Conservation (phyloP, 2,329 filamentous ascomycete species). For the Talaromyces sp. region DNA sequence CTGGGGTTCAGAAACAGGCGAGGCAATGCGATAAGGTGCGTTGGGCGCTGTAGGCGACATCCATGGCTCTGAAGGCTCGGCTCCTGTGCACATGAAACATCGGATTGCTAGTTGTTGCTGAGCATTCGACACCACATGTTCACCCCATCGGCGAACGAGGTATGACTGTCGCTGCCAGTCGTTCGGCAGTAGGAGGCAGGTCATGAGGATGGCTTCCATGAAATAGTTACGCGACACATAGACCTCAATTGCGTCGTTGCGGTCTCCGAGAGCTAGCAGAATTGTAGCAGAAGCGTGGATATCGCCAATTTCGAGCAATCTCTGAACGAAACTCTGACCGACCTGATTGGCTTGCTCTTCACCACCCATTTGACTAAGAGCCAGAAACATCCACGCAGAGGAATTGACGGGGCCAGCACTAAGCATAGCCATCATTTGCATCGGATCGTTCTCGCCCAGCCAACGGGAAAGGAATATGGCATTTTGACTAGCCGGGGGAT, state of each 20-base stretch:
- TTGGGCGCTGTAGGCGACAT: slow-evolving; percentile 74
- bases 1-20: slow-evolving; percentile 55
- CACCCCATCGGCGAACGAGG: slow-evolving; percentile 91
- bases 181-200: slow-evolving; percentile 73
- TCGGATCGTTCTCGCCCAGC: slow-evolving; percentile 80
- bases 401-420: slow-evolving; percentile 82
- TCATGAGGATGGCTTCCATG: slow-evolving; percentile 88
- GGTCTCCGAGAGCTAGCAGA: slow-evolving; percentile 84
- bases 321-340: slow-evolving; percentile 84
- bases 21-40: slow-evolving; percentile 39
- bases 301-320: slow-evolving; percentile 83
- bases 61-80: slow-evolving; percentile 83
- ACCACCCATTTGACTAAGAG: slow-evolving; percentile 80
- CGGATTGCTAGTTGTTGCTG: slow-evolving; percentile 88
- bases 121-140: slow-evolving; percentile 79
- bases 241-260: slow-evolving; percentile 92
- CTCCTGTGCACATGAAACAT: slow-evolving; percentile 86
- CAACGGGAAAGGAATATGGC: slow-evolving; percentile 85
- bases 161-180: slow-evolving; percentile 91
- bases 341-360: slow-evolving; percentile 81
- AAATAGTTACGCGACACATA: slow-evolving; percentile 88
- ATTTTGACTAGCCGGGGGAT: slow-evolving; percentile 69
- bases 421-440: slow-evolving; percentile 73
- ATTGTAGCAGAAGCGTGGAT: slow-evolving; percentile 90
- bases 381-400: slow-evolving; percentile 95